Conservation (phyloP, 805 yeast species). For the Lachancea mirantina region DNA sequence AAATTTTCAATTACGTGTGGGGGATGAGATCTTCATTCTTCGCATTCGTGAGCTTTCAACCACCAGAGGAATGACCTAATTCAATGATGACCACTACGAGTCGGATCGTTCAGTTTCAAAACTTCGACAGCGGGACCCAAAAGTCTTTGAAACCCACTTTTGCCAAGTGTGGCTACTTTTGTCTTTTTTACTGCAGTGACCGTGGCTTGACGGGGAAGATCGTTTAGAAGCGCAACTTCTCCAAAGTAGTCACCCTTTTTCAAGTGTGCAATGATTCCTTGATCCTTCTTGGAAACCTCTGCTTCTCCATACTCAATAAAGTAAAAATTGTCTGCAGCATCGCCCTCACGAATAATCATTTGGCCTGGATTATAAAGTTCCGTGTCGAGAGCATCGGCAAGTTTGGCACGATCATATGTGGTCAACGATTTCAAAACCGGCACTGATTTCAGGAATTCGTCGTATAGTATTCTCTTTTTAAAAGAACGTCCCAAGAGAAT, state of each 20-base stretch:
- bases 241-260: conserved; percentile 91
- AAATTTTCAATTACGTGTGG: background rate
- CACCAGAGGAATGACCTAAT: no score
- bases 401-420: conserved; percentile 75
- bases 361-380: conserved; percentile 64
- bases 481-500: conserved; percentile 86
- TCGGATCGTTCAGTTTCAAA: conserved; percentile 80
- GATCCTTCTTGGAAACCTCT: conserved; percentile 53
- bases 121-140: conserved; percentile 92
- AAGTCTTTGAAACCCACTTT: conserved; percentile 87
- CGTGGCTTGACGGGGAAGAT: conserved; percentile 90
- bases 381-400: conserved; percentile 90
- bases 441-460: conserved; percentile 77
- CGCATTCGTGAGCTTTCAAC: no score
- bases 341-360: conserved; percentile 79
- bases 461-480: conserved; percentile 85
- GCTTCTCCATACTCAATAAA: conserved; percentile 78
- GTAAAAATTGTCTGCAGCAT: conserved; percentile 68
- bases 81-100: conserved; percentile 30
- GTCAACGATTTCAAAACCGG: conserved; percentile 70
- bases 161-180: conserved; percentile 86
- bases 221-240: conserved; percentile 87
- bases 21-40: no score
- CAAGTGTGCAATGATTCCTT: conserved; percentile 54
- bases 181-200: conserved; percentile 69